Evolutionary conservation across 768 basidiomycete species (phyloP), one percentile per base, ranked within the genome.

Genomic region (Lentinula sp.): DNA sequence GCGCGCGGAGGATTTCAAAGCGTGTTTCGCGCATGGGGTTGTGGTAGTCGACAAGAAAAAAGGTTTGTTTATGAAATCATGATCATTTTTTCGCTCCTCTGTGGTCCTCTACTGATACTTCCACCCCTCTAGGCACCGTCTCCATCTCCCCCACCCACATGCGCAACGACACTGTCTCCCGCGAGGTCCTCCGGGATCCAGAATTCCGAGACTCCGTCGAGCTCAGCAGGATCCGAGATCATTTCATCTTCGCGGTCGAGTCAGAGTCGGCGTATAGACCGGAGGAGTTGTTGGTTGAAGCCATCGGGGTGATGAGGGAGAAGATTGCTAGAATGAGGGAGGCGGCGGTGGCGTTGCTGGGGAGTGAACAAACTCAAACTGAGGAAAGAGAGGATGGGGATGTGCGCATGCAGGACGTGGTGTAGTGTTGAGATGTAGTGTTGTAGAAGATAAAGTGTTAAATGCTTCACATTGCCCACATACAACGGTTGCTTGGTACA

Each of bases 211-310:
- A 85, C 45, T 84, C 79, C 53, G 94, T 96, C 3, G 82, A 91
- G 71, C 79, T 99, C 56, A 85, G 86, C 59, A 82, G 97, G 7
- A 86, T 97, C 50, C 80, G 93, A 56, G 95, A 98, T 77, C 90
- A 88, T 75, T 98, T 97, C 74, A 81, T 98, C 59, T 98, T 96
- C 95, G 67, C 84, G 63, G 80, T 98, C 42, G 95, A 98, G 72
- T 93, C 93, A 0, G 91, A 95, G 68, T 90, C 95, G 4, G 85
- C 91, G 12, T 97, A 97, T 69, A 74, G 83, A 3, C 95, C 96
- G 0, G 85, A 95, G 72, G 35, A 36, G 50, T 64, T 66, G 32
- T 61, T 61, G 43, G 60, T 4, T 0, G 59, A 60, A 63, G 65
- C 37, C 61, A 42, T 46, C 45, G 41, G 57, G 18, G 57, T 55